Base-by-base conservation (phyloP, 228 moss, liverwort and hornwort species). In the Sphagnum magellanicum region DNA sequence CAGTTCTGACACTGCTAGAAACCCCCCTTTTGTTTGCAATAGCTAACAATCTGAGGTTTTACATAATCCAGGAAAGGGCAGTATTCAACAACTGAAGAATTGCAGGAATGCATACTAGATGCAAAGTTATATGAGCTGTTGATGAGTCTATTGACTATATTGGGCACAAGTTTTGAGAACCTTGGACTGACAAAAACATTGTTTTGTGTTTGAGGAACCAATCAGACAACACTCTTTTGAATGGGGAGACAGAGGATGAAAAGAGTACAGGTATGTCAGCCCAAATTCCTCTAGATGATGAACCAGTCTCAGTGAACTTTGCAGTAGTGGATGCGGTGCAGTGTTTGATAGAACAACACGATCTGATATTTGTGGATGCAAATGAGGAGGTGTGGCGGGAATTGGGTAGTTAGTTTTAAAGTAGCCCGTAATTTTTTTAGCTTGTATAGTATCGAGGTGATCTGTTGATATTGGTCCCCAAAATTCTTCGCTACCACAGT, bases 261-360 rank as follows among this genome's bases (percentile, higher is more conserved):
- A 76, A 78, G 50, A 81, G 79, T 61, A 75, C 82, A 5, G 85
- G 85, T 59, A 75, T 85, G 67, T 89, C 89, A 74, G 86, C 85
- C 6, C 89, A 89, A 70, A 89, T 89, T 49, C 86, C 89, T 48
- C 32, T 89, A 71, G 89, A 89, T 63, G 89, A 89, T 78, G 89
- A 89, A 61, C 89, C 89, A 13, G 53, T 81, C 53, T 89, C 89
- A 72, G 73, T 89, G 47, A 79, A 89, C 67, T 89, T 89, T 68
- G 81, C 81, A 16, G 81, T 89, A 51, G 86, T 89, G 59, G 89
- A 89, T 78, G 89, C 89, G 61, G 86, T 89, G 63, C 89, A 89
- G 74, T 85, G 86, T 79, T 79, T 89, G 71, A 86, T 89, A 68
- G 89, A 89, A 59, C 89, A 89, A 72, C 89, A 89, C 70, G 79